Percentiles rank a stretch among this genome's conserved stretches.
phyloP scores from a whole-genome alignment of 768 basidiomycete species.

The Pleurotus sapidus region DNA sequence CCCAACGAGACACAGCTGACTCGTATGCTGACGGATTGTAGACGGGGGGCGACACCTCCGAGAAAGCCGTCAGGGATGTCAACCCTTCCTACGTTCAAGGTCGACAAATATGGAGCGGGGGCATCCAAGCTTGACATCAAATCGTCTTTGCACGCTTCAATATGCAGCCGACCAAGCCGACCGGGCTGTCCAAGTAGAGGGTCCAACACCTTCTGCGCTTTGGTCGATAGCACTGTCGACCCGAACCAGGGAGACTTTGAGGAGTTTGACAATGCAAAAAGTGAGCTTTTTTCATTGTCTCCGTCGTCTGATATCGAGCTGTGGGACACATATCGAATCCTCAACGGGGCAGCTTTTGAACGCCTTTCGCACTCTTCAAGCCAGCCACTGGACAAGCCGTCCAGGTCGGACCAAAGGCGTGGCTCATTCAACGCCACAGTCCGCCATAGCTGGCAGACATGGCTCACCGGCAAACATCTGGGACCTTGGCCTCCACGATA shows the following conservation, averaged over 20 bases:
- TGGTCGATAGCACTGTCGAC: neutral
- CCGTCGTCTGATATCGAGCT: neutral
- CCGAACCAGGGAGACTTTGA: neutral
- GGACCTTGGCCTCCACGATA: neutral
- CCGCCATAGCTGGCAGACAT: neutral
- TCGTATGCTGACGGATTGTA: neutral
- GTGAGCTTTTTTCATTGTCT: neutral
- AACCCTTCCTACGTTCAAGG: neutral
- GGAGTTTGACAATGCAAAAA: neutral
- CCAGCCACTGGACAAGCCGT: neutral
- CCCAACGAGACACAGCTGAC: neutral
- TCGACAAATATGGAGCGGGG: neutral
- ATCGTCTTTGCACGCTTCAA: neutral
- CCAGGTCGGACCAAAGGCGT: neutral
- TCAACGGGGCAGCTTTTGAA: neutral
- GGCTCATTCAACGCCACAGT: neutral
- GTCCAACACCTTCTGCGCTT: neutral
- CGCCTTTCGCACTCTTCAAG: neutral
- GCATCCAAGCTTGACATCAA: neutral
- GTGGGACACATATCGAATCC: neutral
- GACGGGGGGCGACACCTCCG: neutral
- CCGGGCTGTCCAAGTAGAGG: neutral
- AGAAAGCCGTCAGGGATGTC: neutral
- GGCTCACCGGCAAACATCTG: neutral
- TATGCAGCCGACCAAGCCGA: neutral